Evolutionary conservation across 2,329 filamentous ascomycete species (phyloP).

Genomic region (Claviceps spartinae): DNA sequence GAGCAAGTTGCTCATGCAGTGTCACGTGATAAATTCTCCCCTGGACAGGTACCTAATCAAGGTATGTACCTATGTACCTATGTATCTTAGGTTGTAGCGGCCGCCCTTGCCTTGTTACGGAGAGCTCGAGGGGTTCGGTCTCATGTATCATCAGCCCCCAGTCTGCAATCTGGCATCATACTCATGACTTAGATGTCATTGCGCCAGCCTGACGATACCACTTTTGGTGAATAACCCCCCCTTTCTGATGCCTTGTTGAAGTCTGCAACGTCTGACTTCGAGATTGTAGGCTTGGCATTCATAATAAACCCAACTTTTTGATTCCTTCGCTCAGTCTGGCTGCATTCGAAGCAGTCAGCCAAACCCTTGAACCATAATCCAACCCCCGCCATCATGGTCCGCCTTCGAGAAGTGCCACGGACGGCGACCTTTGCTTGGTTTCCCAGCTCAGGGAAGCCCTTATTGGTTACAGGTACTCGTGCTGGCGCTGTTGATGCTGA

Average conservation of each 20-base stretch:
- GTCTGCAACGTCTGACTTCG: not conserved
- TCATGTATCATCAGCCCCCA: constrained; percentile 6
- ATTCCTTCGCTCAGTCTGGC: not conserved
- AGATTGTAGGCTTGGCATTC: constrained; percentile 3
- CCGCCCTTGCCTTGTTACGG: not conserved
- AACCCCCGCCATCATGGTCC: constrained; percentile 57
- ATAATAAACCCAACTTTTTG: not conserved
- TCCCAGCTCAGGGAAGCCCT: constrained; percentile 60
- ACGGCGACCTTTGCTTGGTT: constrained; percentile 98
- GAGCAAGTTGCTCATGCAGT: too few relatives aligned
- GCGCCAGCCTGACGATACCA: constrained; percentile 6
- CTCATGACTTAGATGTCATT: constrained; percentile 12
- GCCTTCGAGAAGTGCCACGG: constrained; percentile 87
- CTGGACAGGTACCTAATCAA: too few relatives aligned
- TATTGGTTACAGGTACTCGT: constrained; percentile 85
- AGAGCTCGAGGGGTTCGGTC: constrained; percentile 15
- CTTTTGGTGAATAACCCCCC: constrained; percentile 5
- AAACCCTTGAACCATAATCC: constrained; percentile 7
- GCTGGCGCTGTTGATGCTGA: constrained; percentile 92
- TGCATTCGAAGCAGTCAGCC: constrained; percentile 9
- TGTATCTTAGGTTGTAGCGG: too few relatives aligned
- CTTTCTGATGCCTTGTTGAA: not conserved
- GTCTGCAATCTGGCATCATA: constrained; percentile 35
- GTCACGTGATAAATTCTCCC: not conserved
- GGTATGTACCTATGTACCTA: too few relatives aligned